Percentiles rank a stretch among this genome's conserved stretches.
Evolutionary conservation across 2,329 filamentous ascomycete genomes (phyloP).

Genomic region (Monilinia laxa): DNA sequence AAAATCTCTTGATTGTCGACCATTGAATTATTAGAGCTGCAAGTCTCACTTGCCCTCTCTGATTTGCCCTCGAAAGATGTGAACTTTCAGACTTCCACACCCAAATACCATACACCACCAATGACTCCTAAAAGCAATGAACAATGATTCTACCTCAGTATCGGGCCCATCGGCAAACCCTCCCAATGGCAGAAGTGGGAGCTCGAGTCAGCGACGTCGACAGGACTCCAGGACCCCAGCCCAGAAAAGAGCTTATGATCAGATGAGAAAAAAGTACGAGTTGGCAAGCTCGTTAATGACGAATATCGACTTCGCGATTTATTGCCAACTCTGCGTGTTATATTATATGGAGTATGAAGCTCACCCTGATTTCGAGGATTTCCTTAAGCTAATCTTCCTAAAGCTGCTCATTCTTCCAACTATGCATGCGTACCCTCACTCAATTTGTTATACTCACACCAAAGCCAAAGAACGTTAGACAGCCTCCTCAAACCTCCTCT

Average conservation of each 20-base stretch:
- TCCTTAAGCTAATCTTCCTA: not conserved
- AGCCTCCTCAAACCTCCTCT: slow-evolving; percentile 54
- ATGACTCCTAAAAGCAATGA: slow-evolving; percentile 48
- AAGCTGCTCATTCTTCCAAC: slow-evolving; percentile 64
- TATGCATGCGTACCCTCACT: slow-evolving; percentile 57
- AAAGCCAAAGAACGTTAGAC: slow-evolving; percentile 52
- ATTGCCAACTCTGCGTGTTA: slow-evolving; percentile 62
- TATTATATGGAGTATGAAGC: slow-evolving; percentile 69
- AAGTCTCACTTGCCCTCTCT: slow-evolving; percentile 13
- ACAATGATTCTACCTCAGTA: slow-evolving; percentile 49
- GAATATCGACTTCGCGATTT: slow-evolving; percentile 62
- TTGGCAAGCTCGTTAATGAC: slow-evolving; percentile 61
- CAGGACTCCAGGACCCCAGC: slow-evolving; percentile 26
- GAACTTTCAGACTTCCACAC: slow-evolving; percentile 23
- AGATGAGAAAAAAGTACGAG: slow-evolving; percentile 52
- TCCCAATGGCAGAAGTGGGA: slow-evolving; percentile 23
- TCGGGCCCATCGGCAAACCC: slow-evolving; percentile 33
- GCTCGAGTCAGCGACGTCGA: slow-evolving; percentile 16
- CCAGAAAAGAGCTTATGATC: slow-evolving; percentile 43
- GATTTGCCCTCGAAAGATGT: slow-evolving; percentile 29
- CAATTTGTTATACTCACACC: slow-evolving; percentile 66
- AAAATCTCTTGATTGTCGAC: slow-evolving; percentile 7
- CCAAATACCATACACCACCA: slow-evolving; percentile 26
- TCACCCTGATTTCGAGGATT: not conserved
- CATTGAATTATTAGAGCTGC: slow-evolving; percentile 11